Evolutionary conservation across 441 rosid species (phyloP).

Genomic region (Erysimum cheiri): DNA sequence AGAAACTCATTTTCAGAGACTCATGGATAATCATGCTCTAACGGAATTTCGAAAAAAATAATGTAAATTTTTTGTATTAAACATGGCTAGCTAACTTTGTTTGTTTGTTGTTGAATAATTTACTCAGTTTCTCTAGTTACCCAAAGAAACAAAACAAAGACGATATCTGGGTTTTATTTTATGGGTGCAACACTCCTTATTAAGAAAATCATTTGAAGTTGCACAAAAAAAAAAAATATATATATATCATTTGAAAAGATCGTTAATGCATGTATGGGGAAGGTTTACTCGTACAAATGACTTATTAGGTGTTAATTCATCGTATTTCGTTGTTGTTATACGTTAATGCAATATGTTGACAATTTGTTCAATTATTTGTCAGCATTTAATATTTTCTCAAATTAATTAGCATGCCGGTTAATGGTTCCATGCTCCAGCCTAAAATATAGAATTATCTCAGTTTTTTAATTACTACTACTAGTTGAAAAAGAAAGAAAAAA

Average conservation of each 20-base stretch:
- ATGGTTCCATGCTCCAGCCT: conserved; percentile 1
- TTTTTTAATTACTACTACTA: too few relatives aligned
- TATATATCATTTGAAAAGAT: neutral
- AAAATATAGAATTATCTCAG: neutral
- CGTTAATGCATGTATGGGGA: neutral
- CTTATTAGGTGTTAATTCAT: neutral
- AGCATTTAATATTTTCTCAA: neutral
- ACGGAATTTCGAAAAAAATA: neutral
- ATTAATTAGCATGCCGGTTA: neutral
- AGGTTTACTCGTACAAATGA: neutral
- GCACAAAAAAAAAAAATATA: too few relatives aligned
- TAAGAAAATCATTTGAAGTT: too few relatives aligned
- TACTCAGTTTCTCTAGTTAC: neutral
- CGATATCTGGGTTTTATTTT: neutral
- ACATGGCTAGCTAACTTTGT: neutral
- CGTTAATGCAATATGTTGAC: conserved; percentile 15
- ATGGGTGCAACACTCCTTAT: neutral
- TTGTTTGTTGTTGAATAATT: neutral
- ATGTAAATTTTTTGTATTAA: neutral
- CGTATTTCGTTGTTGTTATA: neutral
- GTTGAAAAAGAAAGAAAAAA: too few relatives aligned
- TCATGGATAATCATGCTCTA: neutral
- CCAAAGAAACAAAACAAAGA: neutral
- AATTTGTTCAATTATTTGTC: conserved; percentile 9
- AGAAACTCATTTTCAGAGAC: too few relatives aligned